Evolutionary conservation across 2,329 filamentous ascomycete species (phyloP), one percentile per base, ranked within the genome.

Genomic region (Beauveria varroae): DNA sequence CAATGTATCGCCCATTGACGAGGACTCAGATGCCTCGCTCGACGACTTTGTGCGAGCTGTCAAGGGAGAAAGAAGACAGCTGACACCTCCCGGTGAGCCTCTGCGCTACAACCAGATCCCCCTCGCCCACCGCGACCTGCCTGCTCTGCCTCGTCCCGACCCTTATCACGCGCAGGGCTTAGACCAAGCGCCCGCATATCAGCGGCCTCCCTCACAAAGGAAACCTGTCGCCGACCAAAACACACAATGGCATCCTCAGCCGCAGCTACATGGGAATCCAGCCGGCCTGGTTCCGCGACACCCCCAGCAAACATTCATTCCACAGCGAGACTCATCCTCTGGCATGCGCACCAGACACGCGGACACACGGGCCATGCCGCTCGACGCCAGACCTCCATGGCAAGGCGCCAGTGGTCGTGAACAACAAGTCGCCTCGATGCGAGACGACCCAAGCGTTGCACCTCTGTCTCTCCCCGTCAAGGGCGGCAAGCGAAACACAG

Each of bases 401-500:
- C 87, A 86, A 67, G 89, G 89, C 20, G 85, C 86, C 43, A 91
- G 86, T 70, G 89, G 89, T 30, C 83, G 89, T 65, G 80, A 81
- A 47, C 78, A 82, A 41, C 78, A 90, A 61, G 81, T 89, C 40
- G 80, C 81, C 50, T 86, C 88, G 3, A 81, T 90, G 43, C 81
- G 78, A 68, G 87, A 90, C 69, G 83, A 84, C 41, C 76, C 75
- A 47, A 75, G 78, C 62, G 81, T 80, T 16, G 74, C 81, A 62
- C 83, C 85, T n/a, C 73, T 88, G 47, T 80, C 75, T 63, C 76
- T 88, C 60, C 80, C 81, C 18, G 76, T 75, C 47, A 84, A 78
- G 70, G 80, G 73, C 67, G 78, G 73, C 68, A 82, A 77, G 67
- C 75, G 76, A 41, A 68, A 67, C 57, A 69, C 69, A 9, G 68